A percentile compares a stretch with the other conserved stretches of the same genome.
These are phyloP conservation scores for Sarocladium strictum DNA, from an alignment of 2,329 filamentous ascomycete species.

Conservation along the genomic window DNA sequence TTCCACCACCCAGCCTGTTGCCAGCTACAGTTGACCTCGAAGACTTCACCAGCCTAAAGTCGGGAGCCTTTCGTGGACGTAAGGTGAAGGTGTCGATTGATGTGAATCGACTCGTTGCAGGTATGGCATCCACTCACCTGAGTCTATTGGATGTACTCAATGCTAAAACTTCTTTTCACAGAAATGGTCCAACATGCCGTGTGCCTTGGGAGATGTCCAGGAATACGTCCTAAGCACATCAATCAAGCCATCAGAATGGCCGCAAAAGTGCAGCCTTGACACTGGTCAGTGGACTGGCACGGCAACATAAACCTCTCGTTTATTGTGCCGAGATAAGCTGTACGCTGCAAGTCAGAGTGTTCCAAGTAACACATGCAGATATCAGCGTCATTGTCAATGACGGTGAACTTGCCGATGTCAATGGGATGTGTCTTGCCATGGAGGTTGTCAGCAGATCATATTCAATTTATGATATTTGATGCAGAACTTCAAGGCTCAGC, in stretches of 20 bases:
- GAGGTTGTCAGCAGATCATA: too few relatives aligned
- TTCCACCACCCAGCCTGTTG: background rate
- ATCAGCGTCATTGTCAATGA: too few relatives aligned
- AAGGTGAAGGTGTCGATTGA: slow-evolving; percentile 29
- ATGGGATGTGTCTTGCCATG: too few relatives aligned
- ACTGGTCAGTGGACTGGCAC: too few relatives aligned
- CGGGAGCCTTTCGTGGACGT: background rate
- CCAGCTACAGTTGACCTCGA: background rate
- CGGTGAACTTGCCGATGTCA: too few relatives aligned
- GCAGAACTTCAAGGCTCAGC: too few relatives aligned
- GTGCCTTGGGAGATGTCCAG: slow-evolving; percentile 33
- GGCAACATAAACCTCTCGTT: too few relatives aligned
- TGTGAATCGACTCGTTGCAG: slow-evolving; percentile 26
- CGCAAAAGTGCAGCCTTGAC: slow-evolving; percentile 1
- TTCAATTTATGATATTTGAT: too few relatives aligned
- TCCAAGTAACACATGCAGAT: too few relatives aligned
- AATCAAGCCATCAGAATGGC: slow-evolving; percentile 25
- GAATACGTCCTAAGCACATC: slow-evolving; percentile 31
- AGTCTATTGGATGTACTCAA: background rate
- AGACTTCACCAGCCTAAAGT: background rate
- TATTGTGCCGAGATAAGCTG: too few relatives aligned
- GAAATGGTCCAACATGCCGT: slow-evolving; percentile 28
- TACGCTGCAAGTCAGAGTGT: too few relatives aligned
- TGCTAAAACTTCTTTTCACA: slow-evolving; percentile 10
- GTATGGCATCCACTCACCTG: slow-evolving; percentile 18